These are phyloP conservation scores for Trypanosoma brucei DNA, from an alignment of 208 protist species.

Conservation along the genomic window DNA sequence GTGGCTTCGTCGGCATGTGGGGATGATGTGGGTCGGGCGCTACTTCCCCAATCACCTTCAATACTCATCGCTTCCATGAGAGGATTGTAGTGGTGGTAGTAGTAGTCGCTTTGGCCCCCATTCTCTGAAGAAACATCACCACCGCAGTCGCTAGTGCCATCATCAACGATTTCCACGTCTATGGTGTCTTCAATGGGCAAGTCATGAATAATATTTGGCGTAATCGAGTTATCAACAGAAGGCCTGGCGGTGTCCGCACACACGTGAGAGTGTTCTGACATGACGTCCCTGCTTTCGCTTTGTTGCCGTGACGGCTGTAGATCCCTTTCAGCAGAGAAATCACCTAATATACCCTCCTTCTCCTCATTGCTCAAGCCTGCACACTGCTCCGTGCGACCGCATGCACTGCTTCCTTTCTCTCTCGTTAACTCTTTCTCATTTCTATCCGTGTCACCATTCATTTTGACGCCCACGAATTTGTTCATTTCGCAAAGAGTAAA, in stretches of 20 bases:
- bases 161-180: background rate
- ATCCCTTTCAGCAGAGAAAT: too few species aligned
- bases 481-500: background rate
- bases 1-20: background rate
- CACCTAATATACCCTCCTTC: too few species aligned
- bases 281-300: background rate
- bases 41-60: background rate
- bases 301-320: background rate
- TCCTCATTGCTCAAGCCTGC: too few species aligned
- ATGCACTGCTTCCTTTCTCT: background rate
- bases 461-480: background rate
- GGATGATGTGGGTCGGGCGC: constrained; percentile 4
- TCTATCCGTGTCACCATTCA: too few species aligned
- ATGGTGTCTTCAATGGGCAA: background rate
- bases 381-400: background rate
- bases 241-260: too few species aligned
- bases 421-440: background rate
- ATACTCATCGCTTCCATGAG: background rate
- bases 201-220: background rate
- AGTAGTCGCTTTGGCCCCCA: background rate
- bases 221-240: background rate
- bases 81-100: too few species aligned
- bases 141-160: constrained; percentile 4
- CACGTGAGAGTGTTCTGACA: too few species aligned
- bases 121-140: background rate